Evolutionary conservation across 768 basidiomycete genomes (phyloP).

Genomic region (Leccinum fibrillosum): DNA sequence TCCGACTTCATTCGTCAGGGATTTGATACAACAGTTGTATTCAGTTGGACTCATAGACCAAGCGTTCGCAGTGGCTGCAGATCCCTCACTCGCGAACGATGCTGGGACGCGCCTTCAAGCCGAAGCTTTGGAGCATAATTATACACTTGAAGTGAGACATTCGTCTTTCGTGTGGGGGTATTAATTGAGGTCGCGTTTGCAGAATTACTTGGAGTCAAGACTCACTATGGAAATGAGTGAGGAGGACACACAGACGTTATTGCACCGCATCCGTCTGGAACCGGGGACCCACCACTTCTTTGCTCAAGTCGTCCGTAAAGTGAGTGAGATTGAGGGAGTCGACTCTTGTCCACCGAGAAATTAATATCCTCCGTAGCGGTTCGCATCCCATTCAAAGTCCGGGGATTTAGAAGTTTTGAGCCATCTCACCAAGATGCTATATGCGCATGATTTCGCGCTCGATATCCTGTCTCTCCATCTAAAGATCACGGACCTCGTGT

Average conservation of each 20-base stretch:
- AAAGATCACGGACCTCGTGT: conserved; percentile 61
- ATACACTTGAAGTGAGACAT: conserved; percentile 52
- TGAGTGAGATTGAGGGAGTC: conserved; percentile 27
- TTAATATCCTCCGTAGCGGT: conserved; percentile 45
- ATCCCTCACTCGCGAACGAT: conserved; percentile 50
- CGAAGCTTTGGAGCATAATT: conserved; percentile 61
- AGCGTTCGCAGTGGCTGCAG: conserved; percentile 47
- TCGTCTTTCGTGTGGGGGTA: background rate
- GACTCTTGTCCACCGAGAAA: background rate
- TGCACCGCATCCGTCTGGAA: conserved; percentile 51
- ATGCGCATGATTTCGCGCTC: conserved; percentile 52
- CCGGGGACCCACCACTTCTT: conserved; percentile 55
- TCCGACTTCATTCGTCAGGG: conserved; percentile 23
- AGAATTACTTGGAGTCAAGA: conserved; percentile 53
- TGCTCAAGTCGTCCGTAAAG: conserved; percentile 54
- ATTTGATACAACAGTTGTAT: conserved; percentile 49
- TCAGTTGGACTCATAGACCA: conserved; percentile 53
- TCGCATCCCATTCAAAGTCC: conserved; percentile 46
- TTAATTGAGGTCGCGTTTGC: conserved; percentile 7
- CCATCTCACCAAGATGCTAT: conserved; percentile 65
- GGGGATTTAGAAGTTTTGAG: conserved; percentile 69
- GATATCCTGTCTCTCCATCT: conserved; percentile 71
- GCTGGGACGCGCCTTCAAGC: conserved; percentile 45
- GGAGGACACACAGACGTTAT: conserved; percentile 34
- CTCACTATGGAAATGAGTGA: conserved; percentile 47